Evolutionary conservation across 2,329 filamentous ascomycete genomes (phyloP), one percentile per base, ranked within the genome.

Genomic region (Hypoxylon sp.): DNA sequence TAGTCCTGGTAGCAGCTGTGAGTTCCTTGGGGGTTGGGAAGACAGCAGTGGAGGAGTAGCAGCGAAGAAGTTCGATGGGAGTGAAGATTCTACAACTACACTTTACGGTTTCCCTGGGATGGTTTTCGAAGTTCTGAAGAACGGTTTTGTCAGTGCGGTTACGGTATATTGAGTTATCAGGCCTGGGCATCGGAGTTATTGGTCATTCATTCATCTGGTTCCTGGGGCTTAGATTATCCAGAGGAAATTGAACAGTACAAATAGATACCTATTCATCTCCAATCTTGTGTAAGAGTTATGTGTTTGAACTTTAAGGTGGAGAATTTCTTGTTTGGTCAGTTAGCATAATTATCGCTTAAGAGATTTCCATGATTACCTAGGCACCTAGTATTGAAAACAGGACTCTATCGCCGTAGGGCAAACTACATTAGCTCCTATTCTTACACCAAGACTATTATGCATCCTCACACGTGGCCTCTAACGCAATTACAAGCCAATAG

Each of bases 101-200:
- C 81, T 99, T 30, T 98, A 94, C 82, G 95, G 95, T 1, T 98
- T 98, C 76, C 95, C 96, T 0, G 95, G 96, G 0, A 82, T 98
- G 80, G 89, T 98, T 51, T 98, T 99, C 82, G 96, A 99, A 82
- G 95, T 99, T 30, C 82, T 98, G 79, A 95, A 93, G 88, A 98
- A 97, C 77, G 94, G 93, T 3, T 91, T 90, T 68, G 92, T 99
- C 25, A 97, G 94, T 80, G 92, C 93, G 27, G 84, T 98, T 78
- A 98, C 95, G 8, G 90, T 97, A 25, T 97, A 95, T 83, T 97
- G 79, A 88, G 37, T 6, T 51, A 13, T 6, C 10, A 31, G 50
- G 7, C 5, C n/a, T 57, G 22, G n/a, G 49, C 10, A 54, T 60
- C 7, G 65, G 61, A 64, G 61, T 66, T 60, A 27, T 13, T 37